Conservation (phyloP, 441 rosid species). For the Metrosideros polymorpha region DNA sequence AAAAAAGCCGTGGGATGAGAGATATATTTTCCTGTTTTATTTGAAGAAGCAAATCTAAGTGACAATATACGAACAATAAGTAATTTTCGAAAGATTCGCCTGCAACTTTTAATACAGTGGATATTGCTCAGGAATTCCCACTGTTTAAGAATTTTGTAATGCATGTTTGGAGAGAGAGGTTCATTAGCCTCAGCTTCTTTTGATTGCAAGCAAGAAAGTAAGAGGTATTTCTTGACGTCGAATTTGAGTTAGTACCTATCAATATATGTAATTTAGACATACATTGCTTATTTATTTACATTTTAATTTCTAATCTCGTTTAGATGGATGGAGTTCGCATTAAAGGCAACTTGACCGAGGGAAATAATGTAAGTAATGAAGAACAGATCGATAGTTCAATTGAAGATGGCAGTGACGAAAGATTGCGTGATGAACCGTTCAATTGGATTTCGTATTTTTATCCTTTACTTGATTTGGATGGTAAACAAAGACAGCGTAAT, state of each 20-base stretch:
- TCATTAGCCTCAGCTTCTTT: too few species aligned
- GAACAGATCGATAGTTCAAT: too few species aligned
- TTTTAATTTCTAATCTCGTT: background rate
- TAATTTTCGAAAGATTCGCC: too few species aligned
- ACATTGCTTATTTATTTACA: accelerated
- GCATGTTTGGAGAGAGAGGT: background rate
- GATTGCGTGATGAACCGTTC: too few species aligned
- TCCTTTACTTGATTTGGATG: background rate
- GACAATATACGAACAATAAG: background rate
- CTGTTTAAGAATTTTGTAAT: background rate
- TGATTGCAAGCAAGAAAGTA: too few species aligned
- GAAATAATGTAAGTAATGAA: background rate
- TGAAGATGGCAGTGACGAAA: background rate
- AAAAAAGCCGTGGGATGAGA: too few species aligned
- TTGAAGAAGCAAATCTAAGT: background rate
- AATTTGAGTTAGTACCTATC: background rate
- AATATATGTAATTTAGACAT: background rate
- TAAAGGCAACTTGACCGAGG: background rate
- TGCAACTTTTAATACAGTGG: background rate
- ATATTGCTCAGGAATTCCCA: background rate
- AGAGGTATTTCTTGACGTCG: background rate
- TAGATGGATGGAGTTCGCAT: background rate
- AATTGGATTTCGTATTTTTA: too few species aligned
- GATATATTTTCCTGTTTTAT: background rate
- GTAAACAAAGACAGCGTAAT: background rate